Conservation (phyloP, 2,329 filamentous ascomycete genomes). For the Fusarium sp. region DNA sequence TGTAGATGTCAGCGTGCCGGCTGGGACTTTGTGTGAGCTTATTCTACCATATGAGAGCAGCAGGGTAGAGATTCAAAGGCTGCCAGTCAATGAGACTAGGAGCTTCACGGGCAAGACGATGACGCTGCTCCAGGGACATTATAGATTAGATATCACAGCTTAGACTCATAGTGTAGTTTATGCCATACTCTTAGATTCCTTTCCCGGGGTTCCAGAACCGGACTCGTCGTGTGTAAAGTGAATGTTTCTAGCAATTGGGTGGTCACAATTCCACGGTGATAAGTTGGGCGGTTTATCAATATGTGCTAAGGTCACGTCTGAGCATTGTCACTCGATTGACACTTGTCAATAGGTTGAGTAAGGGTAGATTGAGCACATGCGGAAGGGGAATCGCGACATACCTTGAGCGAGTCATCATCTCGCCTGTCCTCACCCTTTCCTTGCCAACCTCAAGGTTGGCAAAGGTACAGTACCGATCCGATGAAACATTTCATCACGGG, state of each 20-base stretch:
- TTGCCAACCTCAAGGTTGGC: neutral
- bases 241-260: neutral
- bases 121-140: constrained; percentile 30
- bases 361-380: neutral
- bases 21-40: constrained; percentile 35
- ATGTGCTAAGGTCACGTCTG: neutral
- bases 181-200: neutral
- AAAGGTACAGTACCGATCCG: neutral
- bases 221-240: neutral
- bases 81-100: neutral
- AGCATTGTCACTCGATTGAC: neutral
- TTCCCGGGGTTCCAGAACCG: neutral
- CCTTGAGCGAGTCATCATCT: neutral
- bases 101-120: constrained; percentile 17
- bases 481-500: neutral
- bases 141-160: constrained; percentile 31
- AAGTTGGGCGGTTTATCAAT: neutral
- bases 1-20: constrained; percentile 33
- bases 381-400: neutral
- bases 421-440: neutral
- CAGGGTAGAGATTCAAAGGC: constrained; percentile 22
- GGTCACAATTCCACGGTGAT: neutral
- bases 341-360: neutral
- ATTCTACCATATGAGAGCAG: constrained; percentile 30
- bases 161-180: neutral